Evolutionary conservation across 2,329 filamentous ascomycete species (phyloP).

Genomic region (Camillea tinctor): DNA sequence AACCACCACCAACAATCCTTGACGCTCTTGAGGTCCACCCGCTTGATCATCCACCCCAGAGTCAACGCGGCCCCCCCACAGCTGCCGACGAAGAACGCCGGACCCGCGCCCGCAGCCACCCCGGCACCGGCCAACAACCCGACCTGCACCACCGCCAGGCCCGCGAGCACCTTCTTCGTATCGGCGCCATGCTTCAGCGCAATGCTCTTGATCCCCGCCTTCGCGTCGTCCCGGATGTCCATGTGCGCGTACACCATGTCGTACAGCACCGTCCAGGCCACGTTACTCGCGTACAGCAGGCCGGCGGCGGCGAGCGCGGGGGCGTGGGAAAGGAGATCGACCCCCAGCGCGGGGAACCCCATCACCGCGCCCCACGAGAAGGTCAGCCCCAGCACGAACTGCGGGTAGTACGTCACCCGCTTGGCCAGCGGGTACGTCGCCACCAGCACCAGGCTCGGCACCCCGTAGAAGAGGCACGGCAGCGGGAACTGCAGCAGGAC

Average conservation of each 20-base stretch:
- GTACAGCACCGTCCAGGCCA: constrained; percentile 85
- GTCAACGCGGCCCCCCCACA: constrained; percentile 63
- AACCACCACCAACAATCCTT: constrained; percentile 78
- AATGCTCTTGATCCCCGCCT: constrained; percentile 86
- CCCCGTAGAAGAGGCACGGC: constrained; percentile 72
- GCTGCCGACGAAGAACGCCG: constrained; percentile 66
- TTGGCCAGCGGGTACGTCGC: constrained; percentile 80
- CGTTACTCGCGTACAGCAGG: constrained; percentile 72
- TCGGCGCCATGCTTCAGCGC: constrained; percentile 75
- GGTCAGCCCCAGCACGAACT: constrained; percentile 77
- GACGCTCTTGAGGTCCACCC: constrained; percentile 63
- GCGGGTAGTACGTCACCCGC: constrained; percentile 82
- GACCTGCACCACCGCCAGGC: constrained; percentile 68
- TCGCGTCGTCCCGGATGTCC: constrained; percentile 82
- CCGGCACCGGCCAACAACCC: constrained; percentile 70
- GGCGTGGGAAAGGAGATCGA: constrained; percentile 67
- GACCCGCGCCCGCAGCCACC: constrained; percentile 62
- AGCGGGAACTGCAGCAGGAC: constrained; percentile 75
- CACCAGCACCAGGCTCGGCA: constrained; percentile 73
- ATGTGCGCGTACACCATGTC: constrained; percentile 95
- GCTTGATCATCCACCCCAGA: constrained; percentile 65
- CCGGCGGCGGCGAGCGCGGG: constrained; percentile 64
- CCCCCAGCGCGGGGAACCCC: constrained; percentile 79
- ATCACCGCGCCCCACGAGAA: constrained; percentile 90
- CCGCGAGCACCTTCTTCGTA: constrained; percentile 73